Evolutionary conservation across 139 green algal species (phyloP).

Genomic region (Picochlorum sp.): DNA sequence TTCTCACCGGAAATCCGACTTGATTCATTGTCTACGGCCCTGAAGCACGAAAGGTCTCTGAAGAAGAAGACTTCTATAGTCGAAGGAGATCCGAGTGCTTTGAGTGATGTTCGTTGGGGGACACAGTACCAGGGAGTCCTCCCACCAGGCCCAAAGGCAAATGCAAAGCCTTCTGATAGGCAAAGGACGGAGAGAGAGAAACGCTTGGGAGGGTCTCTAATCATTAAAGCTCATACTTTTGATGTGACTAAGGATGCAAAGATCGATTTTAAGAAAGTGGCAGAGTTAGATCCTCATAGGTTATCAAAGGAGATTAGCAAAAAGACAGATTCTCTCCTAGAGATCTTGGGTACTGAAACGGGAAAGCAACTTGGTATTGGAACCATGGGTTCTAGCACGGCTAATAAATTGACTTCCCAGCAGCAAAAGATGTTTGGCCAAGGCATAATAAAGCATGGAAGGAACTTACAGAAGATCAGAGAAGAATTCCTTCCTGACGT

Average conservation of each 20-base stretch:
- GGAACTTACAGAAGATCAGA: constrained; percentile 14
- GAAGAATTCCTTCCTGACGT: constrained; percentile 5
- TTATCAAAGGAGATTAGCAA: background rate
- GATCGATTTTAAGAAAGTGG: background rate
- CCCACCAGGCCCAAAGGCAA: background rate
- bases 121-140: background rate
- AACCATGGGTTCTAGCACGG: constrained; percentile 5
- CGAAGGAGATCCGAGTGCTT: background rate
- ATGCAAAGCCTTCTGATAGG: background rate
- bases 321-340: background rate
- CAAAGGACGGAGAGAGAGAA: background rate
- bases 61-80: background rate
- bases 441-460: constrained; percentile 14
- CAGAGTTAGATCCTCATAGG: background rate
- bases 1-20: no score
- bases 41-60: background rate
- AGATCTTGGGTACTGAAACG: background rate
- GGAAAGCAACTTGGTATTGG: constrained; percentile 4
- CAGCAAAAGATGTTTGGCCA: constrained; percentile 11
- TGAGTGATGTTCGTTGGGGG: background rate
- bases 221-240: background rate
- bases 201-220: background rate
- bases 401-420: background rate
- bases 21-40: no score
- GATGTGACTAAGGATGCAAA: background rate